Conservation (phyloP, 306 rosid genomes). For the Citrullus amarus region DNA sequence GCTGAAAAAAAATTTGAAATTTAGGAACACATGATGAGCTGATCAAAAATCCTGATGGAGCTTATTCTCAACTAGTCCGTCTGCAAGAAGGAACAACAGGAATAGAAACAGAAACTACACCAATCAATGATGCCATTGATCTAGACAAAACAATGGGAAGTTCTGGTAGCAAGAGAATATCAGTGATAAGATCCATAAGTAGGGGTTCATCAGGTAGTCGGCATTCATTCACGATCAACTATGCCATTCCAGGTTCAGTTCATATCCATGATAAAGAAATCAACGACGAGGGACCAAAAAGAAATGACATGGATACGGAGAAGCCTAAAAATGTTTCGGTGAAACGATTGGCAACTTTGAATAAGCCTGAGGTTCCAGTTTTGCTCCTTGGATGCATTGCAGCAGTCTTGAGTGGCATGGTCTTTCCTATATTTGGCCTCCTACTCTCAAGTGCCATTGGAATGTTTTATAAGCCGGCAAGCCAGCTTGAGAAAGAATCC, state of each 20-base stretch:
- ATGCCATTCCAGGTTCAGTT: constrained; percentile 19
- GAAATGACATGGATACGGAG: not conserved
- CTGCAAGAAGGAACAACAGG: constrained; percentile 49
- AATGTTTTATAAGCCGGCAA: constrained; percentile 50
- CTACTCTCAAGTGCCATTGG: constrained; percentile 53
- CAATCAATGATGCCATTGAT: constrained; percentile 13
- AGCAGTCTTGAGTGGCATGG: constrained; percentile 45
- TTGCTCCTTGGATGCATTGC: constrained; percentile 53
- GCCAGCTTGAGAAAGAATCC: constrained; percentile 40
- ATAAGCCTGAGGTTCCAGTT: constrained; percentile 57
- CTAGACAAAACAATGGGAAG: constrained; percentile 13
- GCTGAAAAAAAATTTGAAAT: not conserved
- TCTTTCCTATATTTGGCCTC: constrained; percentile 63
- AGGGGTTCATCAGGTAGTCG: constrained; percentile 29
- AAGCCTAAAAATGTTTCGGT: constrained; percentile 27
- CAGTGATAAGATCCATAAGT: constrained; percentile 31
- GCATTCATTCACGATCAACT: constrained; percentile 20
- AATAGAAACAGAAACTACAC: constrained; percentile 12
- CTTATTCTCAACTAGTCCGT: constrained; percentile 69
- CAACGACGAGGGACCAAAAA: not conserved
- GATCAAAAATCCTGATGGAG: constrained; percentile 44
- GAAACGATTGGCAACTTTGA: constrained; percentile 39
- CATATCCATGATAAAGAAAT: constrained; percentile 9
- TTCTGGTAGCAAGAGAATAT: constrained; percentile 18
- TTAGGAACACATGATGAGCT: constrained; percentile 66